Evolutionary conservation across 805 yeast species (phyloP).

Genomic region (Pichia exigua): DNA sequence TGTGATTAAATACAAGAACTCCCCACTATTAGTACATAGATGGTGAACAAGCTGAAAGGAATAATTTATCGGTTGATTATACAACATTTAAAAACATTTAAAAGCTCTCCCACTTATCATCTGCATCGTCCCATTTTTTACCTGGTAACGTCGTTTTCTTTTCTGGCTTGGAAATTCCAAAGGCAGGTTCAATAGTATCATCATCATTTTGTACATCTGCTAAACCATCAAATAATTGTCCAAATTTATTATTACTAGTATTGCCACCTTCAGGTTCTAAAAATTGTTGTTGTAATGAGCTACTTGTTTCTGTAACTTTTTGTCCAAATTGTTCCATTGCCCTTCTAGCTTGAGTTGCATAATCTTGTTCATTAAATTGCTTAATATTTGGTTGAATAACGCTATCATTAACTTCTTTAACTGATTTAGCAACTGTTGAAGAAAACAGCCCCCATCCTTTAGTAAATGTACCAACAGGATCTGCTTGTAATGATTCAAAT

Average conservation of each 20-base stretch:
- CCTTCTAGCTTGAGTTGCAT: conserved; percentile 71
- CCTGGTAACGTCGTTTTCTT: conserved; percentile 53
- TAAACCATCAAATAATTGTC: conserved; percentile 50
- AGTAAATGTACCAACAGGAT: conserved; percentile 84
- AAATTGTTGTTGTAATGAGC: conserved; percentile 50
- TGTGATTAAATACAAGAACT: too few species aligned
- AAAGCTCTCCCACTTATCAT: conserved; percentile 66
- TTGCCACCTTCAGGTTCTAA: conserved; percentile 16
- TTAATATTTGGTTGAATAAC: conserved; percentile 89
- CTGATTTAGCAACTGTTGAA: conserved; percentile 73
- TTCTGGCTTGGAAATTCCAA: conserved; percentile 52
- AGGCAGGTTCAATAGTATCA: conserved; percentile 49
- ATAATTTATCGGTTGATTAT: background rate
- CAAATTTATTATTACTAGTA: conserved; percentile 42
- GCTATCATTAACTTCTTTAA: conserved; percentile 75
- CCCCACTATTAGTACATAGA: too few species aligned
- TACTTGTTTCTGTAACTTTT: conserved; percentile 83
- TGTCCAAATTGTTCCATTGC: conserved; percentile 98
- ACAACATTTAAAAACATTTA: conserved; percentile 16
- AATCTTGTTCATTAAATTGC: conserved; percentile 71
- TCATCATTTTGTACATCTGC: conserved; percentile 37
- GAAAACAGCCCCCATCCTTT: conserved; percentile 95
- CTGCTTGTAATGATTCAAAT: conserved; percentile 62
- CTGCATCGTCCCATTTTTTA: conserved; percentile 28
- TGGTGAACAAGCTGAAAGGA: background rate